phyloP scores from a whole-genome alignment of 2,329 filamentous ascomycete species.

The Aspergillus eucalypticola region DNA sequence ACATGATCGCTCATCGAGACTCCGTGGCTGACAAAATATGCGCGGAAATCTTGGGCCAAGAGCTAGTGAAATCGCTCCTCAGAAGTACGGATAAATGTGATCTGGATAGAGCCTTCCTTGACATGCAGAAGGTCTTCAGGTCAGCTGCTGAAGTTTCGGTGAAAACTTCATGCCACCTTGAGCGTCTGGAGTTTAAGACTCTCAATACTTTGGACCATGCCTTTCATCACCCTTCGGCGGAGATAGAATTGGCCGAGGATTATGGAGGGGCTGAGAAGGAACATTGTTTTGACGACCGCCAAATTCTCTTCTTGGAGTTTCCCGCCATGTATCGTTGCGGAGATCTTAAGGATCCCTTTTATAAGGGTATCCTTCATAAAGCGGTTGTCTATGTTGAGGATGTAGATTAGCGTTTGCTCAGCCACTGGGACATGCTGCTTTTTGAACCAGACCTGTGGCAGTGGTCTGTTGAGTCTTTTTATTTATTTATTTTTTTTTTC shows the following conservation, averaged over 20 bases:
- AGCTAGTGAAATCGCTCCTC: background rate
- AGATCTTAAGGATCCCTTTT: background rate
- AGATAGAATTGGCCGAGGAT: background rate
- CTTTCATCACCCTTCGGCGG: background rate
- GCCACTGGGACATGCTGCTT: no score
- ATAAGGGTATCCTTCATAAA: no score
- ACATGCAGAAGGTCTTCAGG: background rate
- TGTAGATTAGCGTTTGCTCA: background rate
- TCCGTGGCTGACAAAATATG: background rate
- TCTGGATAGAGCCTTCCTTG: background rate
- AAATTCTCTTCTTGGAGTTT: background rate
- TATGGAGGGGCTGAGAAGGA: background rate
- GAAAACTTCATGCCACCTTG: background rate
- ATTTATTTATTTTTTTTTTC: no score
- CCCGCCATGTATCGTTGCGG: background rate
- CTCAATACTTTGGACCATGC: background rate
- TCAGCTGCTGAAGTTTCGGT: background rate
- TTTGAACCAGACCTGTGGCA: no score
- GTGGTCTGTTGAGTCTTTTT: no score
- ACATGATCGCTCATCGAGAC: background rate
- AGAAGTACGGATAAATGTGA: background rate
- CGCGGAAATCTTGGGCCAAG: background rate
- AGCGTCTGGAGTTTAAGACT: background rate
- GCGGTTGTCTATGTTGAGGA: background rate
- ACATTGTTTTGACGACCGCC: background rate